These are phyloP conservation scores for Colletotrichum tabaci DNA, from an alignment of 2,329 filamentous ascomycete genomes.

Conservation along the genomic window DNA sequence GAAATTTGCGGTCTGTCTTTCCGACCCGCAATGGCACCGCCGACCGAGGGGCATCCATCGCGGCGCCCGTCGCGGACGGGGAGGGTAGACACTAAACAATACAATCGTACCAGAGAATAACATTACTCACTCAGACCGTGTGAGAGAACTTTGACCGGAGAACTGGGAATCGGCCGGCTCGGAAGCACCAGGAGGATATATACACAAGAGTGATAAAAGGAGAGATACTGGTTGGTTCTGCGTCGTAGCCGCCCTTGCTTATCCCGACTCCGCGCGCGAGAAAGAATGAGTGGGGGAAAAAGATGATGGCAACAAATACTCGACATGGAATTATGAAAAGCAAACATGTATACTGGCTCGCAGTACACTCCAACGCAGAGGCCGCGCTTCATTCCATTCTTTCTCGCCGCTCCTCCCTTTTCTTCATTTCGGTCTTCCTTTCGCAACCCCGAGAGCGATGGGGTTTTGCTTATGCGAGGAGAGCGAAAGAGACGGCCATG, in stretches of 20 bases:
- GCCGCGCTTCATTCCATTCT: background rate
- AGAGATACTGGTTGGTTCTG: conserved; percentile 1
- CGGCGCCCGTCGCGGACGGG: background rate
- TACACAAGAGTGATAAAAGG: conserved; percentile 10
- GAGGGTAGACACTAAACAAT: background rate
- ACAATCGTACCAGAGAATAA: conserved; percentile 12
- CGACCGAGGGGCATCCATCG: background rate
- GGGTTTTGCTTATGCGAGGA: conserved; percentile 27
- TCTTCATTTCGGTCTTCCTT: background rate
- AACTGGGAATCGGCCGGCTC: background rate
- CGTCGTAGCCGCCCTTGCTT: conserved; percentile 4
- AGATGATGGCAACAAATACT: background rate
- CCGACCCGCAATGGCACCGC: background rate
- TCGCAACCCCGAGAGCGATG: background rate
- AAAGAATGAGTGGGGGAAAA: too few relatives aligned
- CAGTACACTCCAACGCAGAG: conserved; percentile 14
- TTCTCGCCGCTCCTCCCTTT: background rate
- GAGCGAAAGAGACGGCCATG: conserved; percentile 28
- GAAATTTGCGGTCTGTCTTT: background rate
- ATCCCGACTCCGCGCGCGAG: conserved; percentile 26
- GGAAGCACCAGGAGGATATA: conserved; percentile 9
- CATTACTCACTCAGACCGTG: conserved; percentile 34
- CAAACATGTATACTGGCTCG: conserved; percentile 23
- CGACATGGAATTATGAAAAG: conserved; percentile 7
- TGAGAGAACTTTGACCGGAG: conserved; percentile 21